Evolutionary conservation across 257 asterid genomes (phyloP).

Genomic region (Catharanthus roseus): DNA sequence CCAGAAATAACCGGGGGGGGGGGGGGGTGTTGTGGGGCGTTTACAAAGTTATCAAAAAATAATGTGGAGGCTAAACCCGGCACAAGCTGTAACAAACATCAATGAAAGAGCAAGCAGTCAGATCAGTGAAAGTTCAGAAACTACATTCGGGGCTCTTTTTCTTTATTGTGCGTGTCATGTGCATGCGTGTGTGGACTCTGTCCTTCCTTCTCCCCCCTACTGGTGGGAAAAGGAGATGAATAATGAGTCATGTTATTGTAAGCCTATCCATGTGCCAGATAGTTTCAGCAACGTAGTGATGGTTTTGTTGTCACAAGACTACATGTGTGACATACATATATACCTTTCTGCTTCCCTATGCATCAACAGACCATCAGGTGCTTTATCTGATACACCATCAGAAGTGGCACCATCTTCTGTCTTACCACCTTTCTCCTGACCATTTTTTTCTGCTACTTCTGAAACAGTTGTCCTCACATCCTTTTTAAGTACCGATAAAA

Average conservation of each 20-base stretch:
- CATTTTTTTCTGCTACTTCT: constrained; percentile 30
- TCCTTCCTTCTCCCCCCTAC: no score
- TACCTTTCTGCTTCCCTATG: constrained; percentile 8
- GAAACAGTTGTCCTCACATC: constrained; percentile 21
- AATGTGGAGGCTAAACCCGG: not conserved
- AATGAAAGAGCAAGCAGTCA: not conserved
- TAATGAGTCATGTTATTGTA: not conserved
- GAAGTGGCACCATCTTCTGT: constrained; percentile 22
- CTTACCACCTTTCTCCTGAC: constrained; percentile 21
- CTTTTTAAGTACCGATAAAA: constrained; percentile 30
- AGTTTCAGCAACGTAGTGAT: not conserved
- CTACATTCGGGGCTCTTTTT: not conserved
- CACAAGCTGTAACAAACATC: not conserved
- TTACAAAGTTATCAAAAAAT: not conserved
- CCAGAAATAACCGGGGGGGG: not conserved
- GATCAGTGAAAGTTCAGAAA: not conserved
- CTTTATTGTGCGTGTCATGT: not conserved
- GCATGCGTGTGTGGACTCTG: no score
- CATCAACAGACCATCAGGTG: constrained; percentile 22
- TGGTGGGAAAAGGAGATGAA: not conserved
- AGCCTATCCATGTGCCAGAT: not conserved
- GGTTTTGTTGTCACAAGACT: not conserved
- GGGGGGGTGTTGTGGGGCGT: no score
- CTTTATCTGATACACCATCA: constrained; percentile 23
- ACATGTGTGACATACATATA: not conserved